Evolutionary conservation across 1,284 basidiomycete genomes (phyloP).

Genomic region (Wolfiporia cocos): DNA sequence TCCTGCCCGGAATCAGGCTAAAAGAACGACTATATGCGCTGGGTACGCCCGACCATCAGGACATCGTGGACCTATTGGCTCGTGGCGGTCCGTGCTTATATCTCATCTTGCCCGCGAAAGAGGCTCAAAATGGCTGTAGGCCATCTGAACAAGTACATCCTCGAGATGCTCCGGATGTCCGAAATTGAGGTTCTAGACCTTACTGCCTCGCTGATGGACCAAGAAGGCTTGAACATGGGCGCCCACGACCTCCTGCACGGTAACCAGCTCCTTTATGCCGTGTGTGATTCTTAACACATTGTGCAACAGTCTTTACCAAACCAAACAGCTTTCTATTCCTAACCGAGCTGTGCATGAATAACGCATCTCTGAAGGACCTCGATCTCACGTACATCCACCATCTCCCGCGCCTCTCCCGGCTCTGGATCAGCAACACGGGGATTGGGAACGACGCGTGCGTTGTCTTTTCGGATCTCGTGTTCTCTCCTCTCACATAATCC

Average conservation of each 20-base stretch:
- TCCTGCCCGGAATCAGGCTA: constrained; percentile 42
- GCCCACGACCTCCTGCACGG: constrained; percentile 37
- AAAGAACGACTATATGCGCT: constrained; percentile 32
- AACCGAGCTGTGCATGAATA: constrained; percentile 41
- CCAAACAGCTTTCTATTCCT: constrained; percentile 47
- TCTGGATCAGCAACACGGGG: constrained; percentile 48
- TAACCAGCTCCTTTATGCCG: constrained; percentile 13
- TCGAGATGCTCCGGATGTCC: constrained; percentile 20
- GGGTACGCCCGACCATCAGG: constrained; percentile 32
- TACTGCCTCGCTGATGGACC: constrained; percentile 38
- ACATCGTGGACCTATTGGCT: constrained; percentile 37
- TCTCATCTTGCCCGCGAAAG: background rate
- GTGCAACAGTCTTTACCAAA: constrained; percentile 39
- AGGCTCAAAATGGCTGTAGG: constrained; percentile 11
- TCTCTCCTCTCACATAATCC: constrained; percentile 1
- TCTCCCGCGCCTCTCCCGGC: constrained; percentile 40
- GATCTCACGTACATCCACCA: constrained; percentile 47
- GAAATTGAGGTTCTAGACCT: constrained; percentile 26
- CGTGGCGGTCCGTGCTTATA: constrained; percentile 28
- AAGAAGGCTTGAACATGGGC: constrained; percentile 42
- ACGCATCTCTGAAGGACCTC: constrained; percentile 37
- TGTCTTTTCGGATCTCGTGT: background rate
- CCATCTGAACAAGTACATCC: constrained; percentile 17
- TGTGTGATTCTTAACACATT: background rate
- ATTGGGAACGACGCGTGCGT: constrained; percentile 58